phyloP scores from a whole-genome alignment of 1,139 yeast species.

The Saccharomyces hybrid region DNA sequence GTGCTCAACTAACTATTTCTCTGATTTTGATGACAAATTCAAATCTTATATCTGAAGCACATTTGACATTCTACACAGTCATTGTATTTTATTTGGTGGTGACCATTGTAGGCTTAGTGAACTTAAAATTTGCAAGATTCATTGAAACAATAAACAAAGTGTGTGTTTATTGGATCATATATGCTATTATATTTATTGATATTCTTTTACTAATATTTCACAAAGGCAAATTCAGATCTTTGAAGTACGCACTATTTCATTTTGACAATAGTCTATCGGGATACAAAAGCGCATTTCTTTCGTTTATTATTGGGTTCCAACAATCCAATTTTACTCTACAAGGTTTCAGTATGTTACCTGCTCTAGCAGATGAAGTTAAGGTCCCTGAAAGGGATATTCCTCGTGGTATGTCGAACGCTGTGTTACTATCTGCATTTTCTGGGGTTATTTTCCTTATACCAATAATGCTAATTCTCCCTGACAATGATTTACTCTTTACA shows the following conservation, averaged over 20 bases:
- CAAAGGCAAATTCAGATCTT: constrained; percentile 52
- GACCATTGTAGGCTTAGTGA: constrained; percentile 53
- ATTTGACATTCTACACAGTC: constrained; percentile 45
- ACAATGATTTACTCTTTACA: constrained; percentile 47
- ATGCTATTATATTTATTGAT: constrained; percentile 62
- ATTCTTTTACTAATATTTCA: constrained; percentile 49
- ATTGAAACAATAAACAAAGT: constrained; percentile 57
- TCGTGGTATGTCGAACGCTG: constrained; percentile 61
- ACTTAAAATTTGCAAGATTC: constrained; percentile 49
- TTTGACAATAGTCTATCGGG: constrained; percentile 69
- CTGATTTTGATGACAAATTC: constrained; percentile 54
- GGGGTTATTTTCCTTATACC: constrained; percentile 72
- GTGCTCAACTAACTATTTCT: constrained; percentile 62
- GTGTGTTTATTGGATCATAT: constrained; percentile 70
- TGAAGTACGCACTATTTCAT: constrained; percentile 53
- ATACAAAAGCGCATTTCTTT: constrained; percentile 53
- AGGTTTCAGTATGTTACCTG: constrained; percentile 76
- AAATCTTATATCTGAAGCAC: constrained; percentile 44
- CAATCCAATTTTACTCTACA: constrained; percentile 73
- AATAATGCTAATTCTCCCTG: constrained; percentile 62
- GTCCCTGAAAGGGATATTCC: constrained; percentile 71
- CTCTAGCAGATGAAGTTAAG: constrained; percentile 76
- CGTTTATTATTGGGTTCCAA: constrained; percentile 68
- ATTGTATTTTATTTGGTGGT: constrained; percentile 49
- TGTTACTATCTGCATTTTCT: constrained; percentile 53